These are phyloP conservation scores for Myxozyma vanderwaltii DNA, from an alignment of 805 yeast species.

Conservation along the genomic window DNA sequence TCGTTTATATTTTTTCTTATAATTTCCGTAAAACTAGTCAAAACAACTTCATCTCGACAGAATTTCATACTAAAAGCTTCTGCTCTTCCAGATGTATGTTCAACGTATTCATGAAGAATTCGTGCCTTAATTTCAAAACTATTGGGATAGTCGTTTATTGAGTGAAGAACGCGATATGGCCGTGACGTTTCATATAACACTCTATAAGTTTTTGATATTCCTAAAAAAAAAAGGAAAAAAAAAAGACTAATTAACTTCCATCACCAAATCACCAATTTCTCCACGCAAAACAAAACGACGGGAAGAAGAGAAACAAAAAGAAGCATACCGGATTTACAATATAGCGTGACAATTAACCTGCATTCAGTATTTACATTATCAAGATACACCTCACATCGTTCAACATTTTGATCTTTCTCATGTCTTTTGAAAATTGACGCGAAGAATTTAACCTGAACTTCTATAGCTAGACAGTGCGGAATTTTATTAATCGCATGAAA, in stretches of 20 bases:
- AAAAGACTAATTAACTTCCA: too few species aligned
- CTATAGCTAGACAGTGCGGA: slow-evolving; percentile 2
- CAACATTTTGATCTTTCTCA: slow-evolving; percentile 25
- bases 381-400: slow-evolving; percentile 21
- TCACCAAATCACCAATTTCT: too few species aligned
- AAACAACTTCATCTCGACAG: slow-evolving; percentile 2
- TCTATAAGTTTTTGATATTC: slow-evolving; percentile 24
- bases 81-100: slow-evolving; percentile 29
- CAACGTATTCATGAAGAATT: slow-evolving; percentile 23
- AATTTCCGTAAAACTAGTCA: slow-evolving; percentile 27
- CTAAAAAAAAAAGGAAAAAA: neutral
- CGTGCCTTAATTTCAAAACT: slow-evolving; percentile 16
- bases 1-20: slow-evolving; percentile 10
- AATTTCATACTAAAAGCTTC: slow-evolving; percentile 28
- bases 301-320: neutral
- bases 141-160: slow-evolving; percentile 23
- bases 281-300: neutral
- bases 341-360: slow-evolving; percentile 18
- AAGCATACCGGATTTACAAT: slow-evolving; percentile 25
- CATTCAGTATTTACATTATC: slow-evolving; percentile 19
- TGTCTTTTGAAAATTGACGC: slow-evolving; percentile 27
- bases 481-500: neutral
- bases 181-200: slow-evolving; percentile 21
- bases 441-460: slow-evolving; percentile 23
- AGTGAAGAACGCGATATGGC: slow-evolving; percentile 23